Percentiles rank a stretch among this genome's conserved stretches.
These are phyloP conservation scores for Pleurotus tuoliensis DNA, from an alignment of 768 basidiomycete species.

Conservation along the genomic window DNA sequence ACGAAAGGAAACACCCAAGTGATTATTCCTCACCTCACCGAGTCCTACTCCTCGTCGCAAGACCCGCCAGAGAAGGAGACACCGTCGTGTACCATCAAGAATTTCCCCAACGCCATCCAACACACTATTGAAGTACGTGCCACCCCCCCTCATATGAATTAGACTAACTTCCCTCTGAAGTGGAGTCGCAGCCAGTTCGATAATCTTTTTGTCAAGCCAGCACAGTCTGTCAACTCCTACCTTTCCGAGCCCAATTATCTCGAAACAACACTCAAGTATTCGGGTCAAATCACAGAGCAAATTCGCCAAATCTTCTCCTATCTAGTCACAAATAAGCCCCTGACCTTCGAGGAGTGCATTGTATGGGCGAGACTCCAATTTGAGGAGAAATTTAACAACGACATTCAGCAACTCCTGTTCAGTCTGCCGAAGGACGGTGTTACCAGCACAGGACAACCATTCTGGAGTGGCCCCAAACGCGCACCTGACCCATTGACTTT, in stretches of 20 bases:
- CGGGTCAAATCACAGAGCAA: constrained; percentile 88
- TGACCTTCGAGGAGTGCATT: constrained; percentile 97
- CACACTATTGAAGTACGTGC: constrained; percentile 88
- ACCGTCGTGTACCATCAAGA: constrained; percentile 96
- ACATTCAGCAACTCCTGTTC: constrained; percentile 88
- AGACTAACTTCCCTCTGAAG: constrained; percentile 31
- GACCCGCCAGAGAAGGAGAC: constrained; percentile 98
- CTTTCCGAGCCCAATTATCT: constrained; percentile 95
- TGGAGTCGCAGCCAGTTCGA: constrained; percentile 96
- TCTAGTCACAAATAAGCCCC: constrained; percentile 87
- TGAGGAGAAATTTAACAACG: constrained; percentile 89
- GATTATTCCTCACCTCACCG: constrained; percentile 88
- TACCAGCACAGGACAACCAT: constrained; percentile 90
- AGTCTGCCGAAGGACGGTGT: constrained; percentile 93
- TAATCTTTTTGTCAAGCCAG: constrained; percentile 88
- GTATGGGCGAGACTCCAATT: constrained; percentile 95
- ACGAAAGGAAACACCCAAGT: constrained; percentile 99
- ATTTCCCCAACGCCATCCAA: constrained; percentile 96
- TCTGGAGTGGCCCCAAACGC: constrained; percentile 99
- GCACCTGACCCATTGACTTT: constrained; percentile 90
- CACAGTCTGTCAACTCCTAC: constrained; percentile 92
- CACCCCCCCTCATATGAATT: not conserved
- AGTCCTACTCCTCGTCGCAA: constrained; percentile 96
- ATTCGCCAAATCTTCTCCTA: constrained; percentile 84
- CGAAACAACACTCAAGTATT: constrained; percentile 86